Evolutionary conservation across 2,329 filamentous ascomycete genomes (phyloP).

Genomic region (Myotisia sp.): DNA sequence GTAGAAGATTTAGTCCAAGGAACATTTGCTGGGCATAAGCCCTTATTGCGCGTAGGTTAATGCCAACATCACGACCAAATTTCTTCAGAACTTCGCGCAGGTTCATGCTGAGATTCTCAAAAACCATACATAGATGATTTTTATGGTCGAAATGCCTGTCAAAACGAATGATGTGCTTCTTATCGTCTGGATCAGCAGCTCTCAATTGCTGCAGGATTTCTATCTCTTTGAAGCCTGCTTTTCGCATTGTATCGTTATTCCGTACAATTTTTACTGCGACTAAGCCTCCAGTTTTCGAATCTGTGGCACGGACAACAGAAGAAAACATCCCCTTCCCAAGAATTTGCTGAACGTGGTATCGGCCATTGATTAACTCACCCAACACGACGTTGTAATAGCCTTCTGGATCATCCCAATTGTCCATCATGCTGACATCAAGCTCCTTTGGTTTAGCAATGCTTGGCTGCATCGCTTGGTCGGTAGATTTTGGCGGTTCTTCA

Average conservation of each 20-base stretch:
- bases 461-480: slow-evolving; percentile 35
- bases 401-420: slow-evolving; percentile 86
- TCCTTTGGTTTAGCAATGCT: slow-evolving; percentile 41
- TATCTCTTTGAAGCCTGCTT: slow-evolving; percentile 88
- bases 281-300: slow-evolving; percentile 57
- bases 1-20: slow-evolving; percentile 70
- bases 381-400: slow-evolving; percentile 93
- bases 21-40: slow-evolving; percentile 93
- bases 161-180: slow-evolving; percentile 81
- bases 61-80: slow-evolving; percentile 84
- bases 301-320: slow-evolving; percentile 77
- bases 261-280: slow-evolving; percentile 97
- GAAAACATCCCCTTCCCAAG: slow-evolving; percentile 94
- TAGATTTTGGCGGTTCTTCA: slow-evolving; percentile 50
- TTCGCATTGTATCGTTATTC: slow-evolving; percentile 82
- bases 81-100: slow-evolving; percentile 88
- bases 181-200: slow-evolving; percentile 70
- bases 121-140: slow-evolving; percentile 88
- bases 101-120: slow-evolving; percentile 87
- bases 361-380: slow-evolving; percentile 75
- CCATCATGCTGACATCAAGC: slow-evolving; percentile 60
- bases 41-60: slow-evolving; percentile 75
- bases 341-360: slow-evolving; percentile 76
- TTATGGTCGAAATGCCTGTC: slow-evolving; percentile 86
- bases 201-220: slow-evolving; percentile 80